Base-by-base conservation (phyloP, 139 green algal genomes). In the Mychonastes homosphaera region DNA sequence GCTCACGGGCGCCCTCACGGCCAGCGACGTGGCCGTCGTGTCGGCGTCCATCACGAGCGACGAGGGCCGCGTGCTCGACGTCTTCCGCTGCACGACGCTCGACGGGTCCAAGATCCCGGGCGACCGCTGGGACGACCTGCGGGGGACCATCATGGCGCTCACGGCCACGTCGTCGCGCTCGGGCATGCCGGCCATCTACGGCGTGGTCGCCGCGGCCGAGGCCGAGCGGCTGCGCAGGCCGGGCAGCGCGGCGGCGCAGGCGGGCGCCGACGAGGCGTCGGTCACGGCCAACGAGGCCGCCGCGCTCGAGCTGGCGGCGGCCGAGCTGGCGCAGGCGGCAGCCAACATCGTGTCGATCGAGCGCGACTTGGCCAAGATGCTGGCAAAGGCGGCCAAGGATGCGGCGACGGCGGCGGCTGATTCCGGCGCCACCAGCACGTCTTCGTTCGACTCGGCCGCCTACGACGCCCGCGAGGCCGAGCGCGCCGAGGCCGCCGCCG, bases 301-400 rank as follows among this genome's bases (percentile, higher is more conserved):
- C 19, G 65, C 69, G 7, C 74, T 96, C 56, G 86, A 95, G 73
- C 63, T 82, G 33, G 84, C 88, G 15, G 88, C 87, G 6, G 77
- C 76, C 16, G 87, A 96, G 58, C 91, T 96, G 79, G 73, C 80
- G 0, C 57, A 81, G 35, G 86, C 87, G 26, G 88, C 88, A 1
- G 70, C 75, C 13, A 27, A 76, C 21, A 69, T 96, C 30, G 85
- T 95, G 29, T 55, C 71, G 2, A 64, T 83, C 18, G 88, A 96
- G 71, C 75, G 83, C 6, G 72, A 87, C 39, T 84, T 95, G 54
- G 65, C 85, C 21, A 41, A 58, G 15, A 46, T 80, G 15, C 41
- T 50, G 21, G 33, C 18, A 9, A 62, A 78, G 46, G 54, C 55
- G 29, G 65, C 36, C 3, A 36, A 56, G 8, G 43, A 36, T 56